phyloP scores from a whole-genome alignment of 2,329 filamentous ascomycete species.

The Penicillium thymicola region DNA sequence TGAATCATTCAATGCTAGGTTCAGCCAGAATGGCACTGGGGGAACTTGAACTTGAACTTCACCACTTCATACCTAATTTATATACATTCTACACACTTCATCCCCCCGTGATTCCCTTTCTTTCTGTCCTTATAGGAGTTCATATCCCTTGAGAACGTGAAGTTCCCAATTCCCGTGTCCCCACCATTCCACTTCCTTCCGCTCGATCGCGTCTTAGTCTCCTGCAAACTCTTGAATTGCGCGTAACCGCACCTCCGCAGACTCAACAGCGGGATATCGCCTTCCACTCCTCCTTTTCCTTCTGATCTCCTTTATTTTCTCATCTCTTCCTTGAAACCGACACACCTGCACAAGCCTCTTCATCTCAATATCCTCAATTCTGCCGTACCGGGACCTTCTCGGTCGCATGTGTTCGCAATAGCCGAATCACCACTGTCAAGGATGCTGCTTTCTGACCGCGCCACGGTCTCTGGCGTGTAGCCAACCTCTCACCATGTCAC shows the following conservation, averaged over 20 bases:
- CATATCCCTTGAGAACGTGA: slow-evolving; percentile 13
- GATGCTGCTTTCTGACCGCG: slow-evolving; percentile 40
- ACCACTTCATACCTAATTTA: not conserved
- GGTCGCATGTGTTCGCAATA: slow-evolving; percentile 23
- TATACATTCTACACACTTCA: not conserved
- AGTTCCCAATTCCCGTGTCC: slow-evolving; percentile 5
- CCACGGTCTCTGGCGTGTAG: slow-evolving; percentile 40
- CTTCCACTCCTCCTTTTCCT: not conserved
- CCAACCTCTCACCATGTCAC: slow-evolving; percentile 66
- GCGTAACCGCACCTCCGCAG: slow-evolving; percentile 9
- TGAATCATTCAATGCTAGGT: not conserved
- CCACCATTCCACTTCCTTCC: slow-evolving; percentile 13
- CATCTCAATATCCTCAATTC: slow-evolving; percentile 1
- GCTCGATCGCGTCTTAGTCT: slow-evolving; percentile 13
- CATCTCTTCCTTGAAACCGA: not conserved
- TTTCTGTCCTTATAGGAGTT: not conserved
- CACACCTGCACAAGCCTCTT: not conserved
- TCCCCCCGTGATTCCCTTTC: not conserved
- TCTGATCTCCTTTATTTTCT: not conserved
- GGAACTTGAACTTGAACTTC: slow-evolving; percentile 1
- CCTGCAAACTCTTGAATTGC: slow-evolving; percentile 14
- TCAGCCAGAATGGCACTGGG: not conserved
- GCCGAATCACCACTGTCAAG: slow-evolving; percentile 27
- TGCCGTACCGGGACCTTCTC: slow-evolving; percentile 9
- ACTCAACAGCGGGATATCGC: not conserved